Evolutionary conservation across 768 basidiomycete species (phyloP).

Genomic region (Termitomyces titanicus): DNA sequence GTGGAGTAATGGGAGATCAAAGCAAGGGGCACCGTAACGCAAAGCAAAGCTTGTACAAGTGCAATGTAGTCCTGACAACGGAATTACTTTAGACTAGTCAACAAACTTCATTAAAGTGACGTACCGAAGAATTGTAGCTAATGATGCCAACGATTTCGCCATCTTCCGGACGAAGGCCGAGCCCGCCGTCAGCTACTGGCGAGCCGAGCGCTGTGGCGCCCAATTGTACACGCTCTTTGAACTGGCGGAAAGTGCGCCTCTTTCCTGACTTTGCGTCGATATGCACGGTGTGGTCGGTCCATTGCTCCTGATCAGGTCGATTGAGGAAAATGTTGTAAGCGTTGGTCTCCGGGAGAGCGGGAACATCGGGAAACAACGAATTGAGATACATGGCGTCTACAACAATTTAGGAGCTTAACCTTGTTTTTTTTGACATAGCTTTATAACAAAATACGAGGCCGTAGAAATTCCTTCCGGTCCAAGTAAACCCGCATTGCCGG

Average conservation of each 20-base stretch:
- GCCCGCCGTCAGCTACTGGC: conserved; percentile 47
- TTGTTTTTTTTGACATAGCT: neutral
- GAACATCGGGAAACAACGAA: conserved; percentile 54
- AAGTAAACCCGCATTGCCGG: conserved; percentile 6
- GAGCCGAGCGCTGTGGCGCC: conserved; percentile 54
- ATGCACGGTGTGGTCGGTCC: conserved; percentile 53
- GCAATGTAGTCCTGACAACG: conserved; percentile 48
- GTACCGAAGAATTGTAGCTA: conserved; percentile 65
- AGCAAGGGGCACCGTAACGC: conserved; percentile 47
- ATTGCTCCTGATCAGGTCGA: conserved; percentile 49
- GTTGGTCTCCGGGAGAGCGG: conserved; percentile 47
- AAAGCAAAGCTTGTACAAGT: conserved; percentile 46
- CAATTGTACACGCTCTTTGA: conserved; percentile 46
- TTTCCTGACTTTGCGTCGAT: conserved; percentile 54
- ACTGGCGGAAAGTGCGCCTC: conserved; percentile 42
- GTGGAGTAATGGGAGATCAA: conserved; percentile 55
- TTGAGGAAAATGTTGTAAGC: conserved; percentile 51
- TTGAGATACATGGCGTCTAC: conserved; percentile 45
- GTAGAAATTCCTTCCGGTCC: neutral
- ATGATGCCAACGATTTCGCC: conserved; percentile 67
- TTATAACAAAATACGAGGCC: conserved; percentile 3
- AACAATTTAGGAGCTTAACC: too few species aligned
- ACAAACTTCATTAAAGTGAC: conserved; percentile 15
- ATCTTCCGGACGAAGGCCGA: conserved; percentile 44
- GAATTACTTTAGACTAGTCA: neutral